Evolutionary conservation across 2,329 filamentous ascomycete genomes (phyloP), one percentile per base, ranked within the genome.

Genomic region (Hypoxylon sp.): DNA sequence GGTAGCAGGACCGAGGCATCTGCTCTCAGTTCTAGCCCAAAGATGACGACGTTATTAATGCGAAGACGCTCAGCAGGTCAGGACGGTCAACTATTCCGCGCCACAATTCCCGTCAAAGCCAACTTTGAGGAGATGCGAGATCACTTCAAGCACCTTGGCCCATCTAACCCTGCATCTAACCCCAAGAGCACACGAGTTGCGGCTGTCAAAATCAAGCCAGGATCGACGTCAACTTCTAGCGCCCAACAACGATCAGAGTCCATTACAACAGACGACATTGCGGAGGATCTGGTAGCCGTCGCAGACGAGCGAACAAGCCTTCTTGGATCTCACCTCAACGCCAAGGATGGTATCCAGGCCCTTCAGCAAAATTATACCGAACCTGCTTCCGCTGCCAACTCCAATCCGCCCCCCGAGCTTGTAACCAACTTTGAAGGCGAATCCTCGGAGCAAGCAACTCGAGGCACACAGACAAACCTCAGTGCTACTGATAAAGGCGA

Each of bases 151-250:
- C 85, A 88, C 68, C 85, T 91, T 0, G 89, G 89, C 0, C 90
- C 90, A 0, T 90, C 89, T 0, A 92, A 91, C 74, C 85, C 86
- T 19, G 90, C 90, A 5, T 85, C 86, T 14, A 88, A 89, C 60
- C 90, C 90, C 1, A 88, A 86, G 76, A 85, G 84, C 62, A 90
- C 89, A 1, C 84, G 85, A 17, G 87, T 86, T 17, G 86, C 87
- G 17, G 86, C 89, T 0, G 89, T 92, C 72, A 91, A 91, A 78
- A 89, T 91, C 72, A 92, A 92, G 79, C 81, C 82, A 28, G 83
- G 79, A 5, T 68, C 59, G 52, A 73, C 49, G 34, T 66, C 60
- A 63, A 63, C 56, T 43, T 62, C 28, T 3, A 48, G 45, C 38
- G 70, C 43, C 55, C 72, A 73, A 17, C 71, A 67, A 25, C 74